phyloP scores from a whole-genome alignment of 176 grass and related monocot genomes.

The Cymbopogon citratus region DNA sequence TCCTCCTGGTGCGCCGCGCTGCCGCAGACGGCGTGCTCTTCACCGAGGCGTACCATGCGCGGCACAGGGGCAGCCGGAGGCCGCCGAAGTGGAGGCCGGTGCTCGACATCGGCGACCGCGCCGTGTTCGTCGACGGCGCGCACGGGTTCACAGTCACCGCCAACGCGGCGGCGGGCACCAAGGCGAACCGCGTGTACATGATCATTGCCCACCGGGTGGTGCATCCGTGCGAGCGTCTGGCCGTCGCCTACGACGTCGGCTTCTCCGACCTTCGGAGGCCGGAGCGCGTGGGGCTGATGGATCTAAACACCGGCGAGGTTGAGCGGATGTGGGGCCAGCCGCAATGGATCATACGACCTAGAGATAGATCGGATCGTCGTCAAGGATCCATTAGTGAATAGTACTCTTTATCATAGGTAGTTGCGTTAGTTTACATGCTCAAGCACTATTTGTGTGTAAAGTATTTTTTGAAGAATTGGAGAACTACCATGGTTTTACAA shows the following conservation, averaged over 20 bases:
- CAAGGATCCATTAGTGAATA: no score
- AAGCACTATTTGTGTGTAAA: no score
- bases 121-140: conserved; percentile 1
- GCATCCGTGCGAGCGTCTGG: not conserved
- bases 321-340: conserved; percentile 3
- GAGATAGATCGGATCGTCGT: not conserved
- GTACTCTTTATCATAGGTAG: no score
- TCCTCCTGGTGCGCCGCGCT: no score
- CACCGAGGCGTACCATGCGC: no score
- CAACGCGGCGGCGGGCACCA: no score
- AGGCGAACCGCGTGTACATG: conserved; percentile 18
- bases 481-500: no score
- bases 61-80: no score
- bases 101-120: conserved; percentile 11
- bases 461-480: no score
- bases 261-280: not conserved
- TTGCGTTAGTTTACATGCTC: no score
- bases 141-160: conserved; percentile 30
- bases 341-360: not conserved
- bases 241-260: not conserved
- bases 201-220: fast-evolving
- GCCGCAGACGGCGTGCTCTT: no score
- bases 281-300: not conserved
- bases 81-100: not conserved
- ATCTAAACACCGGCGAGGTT: not conserved